Evolutionary conservation across 129 eudicot genomes (phyloP).

Genomic region (Silybum marianum): DNA sequence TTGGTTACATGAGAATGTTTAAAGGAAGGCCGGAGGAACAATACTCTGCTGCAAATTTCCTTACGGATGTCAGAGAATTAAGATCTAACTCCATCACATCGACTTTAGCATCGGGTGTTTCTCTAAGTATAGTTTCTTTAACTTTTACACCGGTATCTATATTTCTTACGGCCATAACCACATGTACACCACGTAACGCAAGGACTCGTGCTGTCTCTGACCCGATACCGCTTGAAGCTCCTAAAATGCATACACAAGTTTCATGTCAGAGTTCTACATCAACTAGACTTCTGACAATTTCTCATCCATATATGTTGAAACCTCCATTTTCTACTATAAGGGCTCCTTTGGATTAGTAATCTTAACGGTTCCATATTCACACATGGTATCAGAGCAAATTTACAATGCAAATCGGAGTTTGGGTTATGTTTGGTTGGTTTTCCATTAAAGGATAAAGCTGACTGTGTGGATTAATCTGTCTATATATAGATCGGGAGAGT

Average conservation of each 20-base stretch:
- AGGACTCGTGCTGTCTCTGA: constrained; percentile 68
- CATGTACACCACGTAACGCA: constrained; percentile 65
- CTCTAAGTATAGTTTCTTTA: constrained; percentile 46
- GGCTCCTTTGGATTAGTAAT: background rate
- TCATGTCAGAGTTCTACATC: background rate
- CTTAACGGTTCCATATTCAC: background rate
- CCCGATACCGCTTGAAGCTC: constrained; percentile 87
- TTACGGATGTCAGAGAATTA: constrained; percentile 60
- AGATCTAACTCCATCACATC: constrained; percentile 84
- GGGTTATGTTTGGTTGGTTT: too few species aligned
- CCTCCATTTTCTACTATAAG: background rate
- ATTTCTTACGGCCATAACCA: constrained; percentile 83
- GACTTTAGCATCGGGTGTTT: constrained; percentile 61
- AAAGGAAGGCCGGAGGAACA: constrained; percentile 58
- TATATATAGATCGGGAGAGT: too few species aligned
- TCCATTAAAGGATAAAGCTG: too few species aligned
- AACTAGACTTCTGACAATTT: background rate
- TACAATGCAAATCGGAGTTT: too few species aligned
- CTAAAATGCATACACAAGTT: constrained; percentile 31
- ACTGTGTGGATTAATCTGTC: too few species aligned
- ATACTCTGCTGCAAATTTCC: constrained; percentile 64
- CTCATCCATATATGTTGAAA: background rate
- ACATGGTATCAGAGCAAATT: too few species aligned
- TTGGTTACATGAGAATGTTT: constrained; percentile 59
- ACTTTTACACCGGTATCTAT: constrained; percentile 52